Evolutionary conservation across 139 green algal species (phyloP), one percentile per base, ranked within the genome.

Genomic region (Yamagishiella unicocca): DNA sequence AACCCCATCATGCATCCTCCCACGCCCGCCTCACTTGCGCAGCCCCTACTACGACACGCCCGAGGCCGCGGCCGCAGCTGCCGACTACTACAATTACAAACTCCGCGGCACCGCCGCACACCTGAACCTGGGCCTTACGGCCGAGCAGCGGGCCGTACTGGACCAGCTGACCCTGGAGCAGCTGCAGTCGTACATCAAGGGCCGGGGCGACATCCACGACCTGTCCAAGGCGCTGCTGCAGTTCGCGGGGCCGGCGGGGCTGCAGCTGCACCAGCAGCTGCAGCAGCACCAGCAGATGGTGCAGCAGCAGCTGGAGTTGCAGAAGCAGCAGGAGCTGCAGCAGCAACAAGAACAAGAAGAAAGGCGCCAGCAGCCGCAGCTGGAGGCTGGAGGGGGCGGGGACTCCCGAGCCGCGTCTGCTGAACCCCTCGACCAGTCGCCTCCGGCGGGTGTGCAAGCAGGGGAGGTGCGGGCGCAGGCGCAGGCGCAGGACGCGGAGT

Each of bases 11-110:
- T 72, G n/a, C 37, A 31, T n/a, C 17, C 17, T n/a, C 25, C 24
- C 7, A 55, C 17, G 4, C 35, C 25, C 12, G 8, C 40, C 17
- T 54, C 21, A 17, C 4, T 29, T 19, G 17, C 31, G 31, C 79
- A 85, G 79, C 31, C 79, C 79, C 10, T 85, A 85, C 79, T 85
- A 85, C 79, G 79, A 85, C 79, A 85, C 79, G 27, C 40, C 79
- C 1, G 79, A 85, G 43, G 61, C 61, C 4, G 79, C 79, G 0
- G 79, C 79, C 27, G 79, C 79, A 12, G 79, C 79, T 17, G 79
- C 79, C 6, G 79, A 85, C 79, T 85, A 76, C 58, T 85, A 85
- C 58, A 85, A 85, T 42, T 85, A 85, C 62, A 85, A 85, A 42
- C 61, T 85, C 33, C 79, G 79, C 43, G 79, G 79, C 58, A 46